Evolutionary conservation across 257 asterid species (phyloP).

Genomic region (Solanum habrochaites): DNA sequence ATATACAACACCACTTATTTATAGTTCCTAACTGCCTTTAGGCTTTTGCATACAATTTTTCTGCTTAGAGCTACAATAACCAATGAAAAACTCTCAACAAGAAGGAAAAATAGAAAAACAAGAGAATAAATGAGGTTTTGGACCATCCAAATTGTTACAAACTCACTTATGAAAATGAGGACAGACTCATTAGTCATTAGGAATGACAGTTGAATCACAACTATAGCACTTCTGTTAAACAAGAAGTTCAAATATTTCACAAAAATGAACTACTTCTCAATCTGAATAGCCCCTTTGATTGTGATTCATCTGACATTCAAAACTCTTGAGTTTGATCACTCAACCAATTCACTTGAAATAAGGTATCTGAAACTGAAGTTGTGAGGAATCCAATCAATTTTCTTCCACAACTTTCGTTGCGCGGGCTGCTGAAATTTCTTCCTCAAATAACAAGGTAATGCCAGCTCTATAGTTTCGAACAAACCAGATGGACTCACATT

Average conservation of each 20-base stretch:
- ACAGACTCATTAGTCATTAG: not conserved
- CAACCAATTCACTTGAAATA: constrained; percentile 43
- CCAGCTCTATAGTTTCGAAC: constrained; percentile 38
- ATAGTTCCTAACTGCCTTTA: not conserved
- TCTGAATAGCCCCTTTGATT: not conserved
- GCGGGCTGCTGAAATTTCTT: constrained; percentile 18
- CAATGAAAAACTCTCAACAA: not conserved
- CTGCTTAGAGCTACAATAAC: not conserved
- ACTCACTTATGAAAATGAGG: not conserved
- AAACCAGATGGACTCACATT: constrained; percentile 37
- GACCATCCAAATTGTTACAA: not conserved
- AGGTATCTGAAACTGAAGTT: constrained; percentile 55
- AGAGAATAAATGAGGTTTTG: not conserved
- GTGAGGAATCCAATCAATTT: constrained; percentile 61
- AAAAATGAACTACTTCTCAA: not conserved
- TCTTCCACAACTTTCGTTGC: constrained; percentile 42
- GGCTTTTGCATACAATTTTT: not conserved
- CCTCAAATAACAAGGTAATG: constrained; percentile 26
- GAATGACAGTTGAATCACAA: constrained; percentile 36
- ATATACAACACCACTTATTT: not conserved
- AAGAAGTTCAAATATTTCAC: not conserved
- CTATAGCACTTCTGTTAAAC: not conserved
- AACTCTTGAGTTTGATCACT: not conserved
- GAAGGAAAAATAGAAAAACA: not conserved
- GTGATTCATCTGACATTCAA: constrained; percentile 34